Evolutionary conservation across 2,329 filamentous ascomycete species (phyloP), one percentile per base, ranked within the genome.

Genomic region (Penicillium sp.): DNA sequence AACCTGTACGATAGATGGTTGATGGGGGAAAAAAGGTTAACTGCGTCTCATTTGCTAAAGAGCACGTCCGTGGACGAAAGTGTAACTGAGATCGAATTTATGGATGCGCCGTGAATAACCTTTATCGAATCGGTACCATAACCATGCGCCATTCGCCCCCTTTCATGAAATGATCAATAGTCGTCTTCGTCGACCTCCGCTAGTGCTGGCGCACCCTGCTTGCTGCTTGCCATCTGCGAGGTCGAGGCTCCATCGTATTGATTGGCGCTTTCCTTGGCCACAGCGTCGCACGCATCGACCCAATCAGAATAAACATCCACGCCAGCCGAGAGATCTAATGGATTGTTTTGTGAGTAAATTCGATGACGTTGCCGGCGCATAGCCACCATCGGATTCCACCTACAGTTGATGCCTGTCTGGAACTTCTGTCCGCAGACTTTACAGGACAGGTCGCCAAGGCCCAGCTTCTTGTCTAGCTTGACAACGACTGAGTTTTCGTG

Each of bases 231-330:
- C 26, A 50, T 55, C 27, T 60, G 56, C 20, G 63, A 49, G 24
- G 56, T 57, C 39, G 52, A 49, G 34, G 54, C 41, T 34, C 54
- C 61, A 46, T 69, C 68, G 39, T 70, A 68, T 42, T 66, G 67
- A 45, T 65, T 67, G 33, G 77, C 79, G 17, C 80, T 78, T 54
- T 85, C 80, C 66, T 88, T 86, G 13, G 86, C 86, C 43, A 89
- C 86, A 5, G 84, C 80, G 67, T 90, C 87, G 68, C 87, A 89
- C n/a, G 94, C 94, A 75, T 99, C 94, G 58, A 99, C 90, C 94
- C 94, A 99, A 73, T 97, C 94, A 27, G 90, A 90, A 69, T 99
- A 99, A 7, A 99, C 93, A 69, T 99, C 94, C 40, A 99, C 91
- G 0, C 91, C 84, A 12, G 89, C 90, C 21, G 90, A 95, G 21